Base-by-base conservation (phyloP, 2,329 filamentous ascomycete genomes). In the Cercospora beticola region DNA sequence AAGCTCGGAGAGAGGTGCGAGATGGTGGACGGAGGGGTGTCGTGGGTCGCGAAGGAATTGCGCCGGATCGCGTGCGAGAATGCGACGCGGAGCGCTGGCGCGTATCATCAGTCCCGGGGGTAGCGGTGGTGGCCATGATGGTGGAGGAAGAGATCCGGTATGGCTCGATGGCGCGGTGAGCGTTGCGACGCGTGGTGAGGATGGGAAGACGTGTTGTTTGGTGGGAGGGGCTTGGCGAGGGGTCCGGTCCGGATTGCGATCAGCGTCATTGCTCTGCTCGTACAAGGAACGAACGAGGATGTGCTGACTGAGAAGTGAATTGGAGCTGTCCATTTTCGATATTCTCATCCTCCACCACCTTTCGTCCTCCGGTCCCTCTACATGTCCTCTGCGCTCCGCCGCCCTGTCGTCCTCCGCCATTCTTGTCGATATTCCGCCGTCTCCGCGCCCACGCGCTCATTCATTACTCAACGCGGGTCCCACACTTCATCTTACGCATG, bases 1-100 rank as follows among this genome's bases (percentile, higher is more conserved):
- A 92, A 69, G 93, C 92, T 77, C 92, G 92, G 71, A 97, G 88
- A 12, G 93, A 97, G 18, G 92, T 93, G 63, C 94, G 90, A 3
- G 94, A 97, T 21, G 92, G 93, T 16, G 94, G 92, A 60, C 94
- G 92, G 9, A 99, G 87, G 31, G 95, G 95, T 4, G 95, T 98
- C 2, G 94, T 97, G 23, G 94, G 95, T 70, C 92, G 90, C 52
- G 92, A 93, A 5, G 86, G 81, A 18, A 85, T 77, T 54, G 86
- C 68, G 71, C 71, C 69, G 64, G 69, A 73, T 59, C 69, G 68
- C 46, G 66, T 59, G 87, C 84, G 71, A 88, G 89, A 52, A 88
- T 75, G 74, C 36, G 74, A 73, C 31, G 65, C 66, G 56, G 66
- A 62, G 59, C 68, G 62, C 23, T 67, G 66, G 56, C 65, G 66